Evolutionary conservation across 2,329 filamentous ascomycete genomes (phyloP).

Genomic region (Orbilia quercus): DNA sequence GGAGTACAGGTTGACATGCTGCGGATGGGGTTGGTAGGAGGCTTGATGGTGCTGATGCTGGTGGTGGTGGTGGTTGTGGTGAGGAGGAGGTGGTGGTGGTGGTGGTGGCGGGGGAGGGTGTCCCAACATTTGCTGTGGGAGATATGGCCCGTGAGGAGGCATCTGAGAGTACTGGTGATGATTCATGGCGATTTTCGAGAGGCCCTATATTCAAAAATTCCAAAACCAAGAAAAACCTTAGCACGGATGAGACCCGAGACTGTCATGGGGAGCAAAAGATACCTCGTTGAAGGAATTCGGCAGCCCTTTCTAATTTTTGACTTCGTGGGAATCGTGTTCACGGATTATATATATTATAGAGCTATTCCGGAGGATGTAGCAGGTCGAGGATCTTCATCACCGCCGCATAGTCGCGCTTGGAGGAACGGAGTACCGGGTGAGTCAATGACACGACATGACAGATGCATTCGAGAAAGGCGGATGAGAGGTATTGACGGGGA

Average conservation of each 20-base stretch:
- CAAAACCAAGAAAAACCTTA: too few relatives aligned
- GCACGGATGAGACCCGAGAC: background rate
- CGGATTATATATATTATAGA: background rate
- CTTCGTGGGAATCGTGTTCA: too few relatives aligned
- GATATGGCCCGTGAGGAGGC: constrained; percentile 42
- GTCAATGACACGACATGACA: constrained; percentile 19
- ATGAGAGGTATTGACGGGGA: constrained; percentile 3
- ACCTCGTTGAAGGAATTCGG: constrained; percentile 33
- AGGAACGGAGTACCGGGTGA: background rate
- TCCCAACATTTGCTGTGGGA: constrained; percentile 44
- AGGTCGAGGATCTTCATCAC: constrained; percentile 26
- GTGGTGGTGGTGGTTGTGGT: constrained; percentile 15
- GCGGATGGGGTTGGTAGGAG: constrained; percentile 33
- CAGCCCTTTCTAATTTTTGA: constrained; percentile 17
- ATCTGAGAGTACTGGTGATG: constrained; percentile 46
- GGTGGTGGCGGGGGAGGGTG: constrained; percentile 17
- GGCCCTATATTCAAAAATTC: constrained; percentile 11
- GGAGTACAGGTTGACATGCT: constrained; percentile 33
- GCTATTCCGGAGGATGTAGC: constrained; percentile 32
- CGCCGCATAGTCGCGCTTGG: constrained; percentile 22
- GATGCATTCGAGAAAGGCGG: background rate
- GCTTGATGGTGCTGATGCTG: constrained; percentile 31
- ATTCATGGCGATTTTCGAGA: constrained; percentile 24
- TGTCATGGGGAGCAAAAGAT: background rate
- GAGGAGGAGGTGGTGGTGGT: constrained; percentile 3